Conservation (phyloP, 2,329 filamentous ascomycete species). For the Colletotrichum ledebouriae region DNA sequence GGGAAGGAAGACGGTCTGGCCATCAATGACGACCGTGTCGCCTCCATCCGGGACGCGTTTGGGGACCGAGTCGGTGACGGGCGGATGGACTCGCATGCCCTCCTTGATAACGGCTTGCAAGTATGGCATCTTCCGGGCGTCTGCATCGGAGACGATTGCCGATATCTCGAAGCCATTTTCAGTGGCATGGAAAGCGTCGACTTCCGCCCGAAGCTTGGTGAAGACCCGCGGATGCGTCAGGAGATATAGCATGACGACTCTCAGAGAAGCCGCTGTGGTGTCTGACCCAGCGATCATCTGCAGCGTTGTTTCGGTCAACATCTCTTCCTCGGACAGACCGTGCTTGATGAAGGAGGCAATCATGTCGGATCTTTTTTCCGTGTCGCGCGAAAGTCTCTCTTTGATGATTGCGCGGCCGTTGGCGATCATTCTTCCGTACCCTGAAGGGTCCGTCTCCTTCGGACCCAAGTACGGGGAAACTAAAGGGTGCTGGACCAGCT, state of each 20-base stretch:
- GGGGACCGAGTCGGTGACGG: slow-evolving; percentile 53
- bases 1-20: slow-evolving; percentile 48
- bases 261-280: slow-evolving; percentile 52
- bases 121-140: slow-evolving; percentile 64
- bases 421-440: slow-evolving; percentile 42
- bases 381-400: slow-evolving; percentile 28
- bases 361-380: slow-evolving; percentile 31
- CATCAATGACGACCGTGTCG: slow-evolving; percentile 45
- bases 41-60: slow-evolving; percentile 54
- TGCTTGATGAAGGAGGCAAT: slow-evolving; percentile 58
- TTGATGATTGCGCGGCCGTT: slow-evolving; percentile 43
- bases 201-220: slow-evolving; percentile 61
- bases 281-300: slow-evolving; percentile 53
- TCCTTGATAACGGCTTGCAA: slow-evolving; percentile 71
- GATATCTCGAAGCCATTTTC: slow-evolving; percentile 35
- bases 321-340: slow-evolving; percentile 46
- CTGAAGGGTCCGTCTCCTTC: slow-evolving; percentile 35
- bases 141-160: slow-evolving; percentile 53
- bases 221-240: slow-evolving; percentile 63
- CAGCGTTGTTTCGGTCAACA: slow-evolving; percentile 51
- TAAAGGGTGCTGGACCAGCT: slow-evolving; percentile 33
- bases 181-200: slow-evolving; percentile 51
- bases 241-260: slow-evolving; percentile 64
- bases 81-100: slow-evolving; percentile 68
- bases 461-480: slow-evolving; percentile 35